phyloP scores from a whole-genome alignment of 2,329 filamentous ascomycete species.

The Colletotrichum sp. region DNA sequence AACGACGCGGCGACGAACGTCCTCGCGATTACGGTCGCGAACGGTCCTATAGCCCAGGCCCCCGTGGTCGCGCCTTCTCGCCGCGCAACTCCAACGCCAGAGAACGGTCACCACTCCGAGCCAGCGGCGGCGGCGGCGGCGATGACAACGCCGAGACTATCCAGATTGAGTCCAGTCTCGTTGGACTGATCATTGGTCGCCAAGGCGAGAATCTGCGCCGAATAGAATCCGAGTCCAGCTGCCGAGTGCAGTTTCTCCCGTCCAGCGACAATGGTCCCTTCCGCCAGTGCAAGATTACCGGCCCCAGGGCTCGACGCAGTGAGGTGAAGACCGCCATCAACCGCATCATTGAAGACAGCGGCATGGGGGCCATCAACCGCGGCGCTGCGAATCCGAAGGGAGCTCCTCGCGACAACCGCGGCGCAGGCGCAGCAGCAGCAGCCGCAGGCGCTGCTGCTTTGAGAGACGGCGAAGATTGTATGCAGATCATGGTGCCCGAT shows the following conservation, averaged over 20 bases:
- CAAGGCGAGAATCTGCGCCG: constrained; percentile 88
- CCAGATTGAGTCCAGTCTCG: constrained; percentile 83
- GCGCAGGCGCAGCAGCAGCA: constrained; percentile 36
- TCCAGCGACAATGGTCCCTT: constrained; percentile 75
- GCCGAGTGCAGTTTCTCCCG: constrained; percentile 87
- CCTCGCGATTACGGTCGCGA: constrained; percentile 67
- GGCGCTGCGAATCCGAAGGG: constrained; percentile 44
- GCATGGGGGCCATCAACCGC: constrained; percentile 54
- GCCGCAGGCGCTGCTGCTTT: constrained; percentile 48
- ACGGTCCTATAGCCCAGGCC: constrained; percentile 73
- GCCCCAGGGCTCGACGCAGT: constrained; percentile 71
- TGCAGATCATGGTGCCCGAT: constrained; percentile 95
- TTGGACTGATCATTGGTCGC: constrained; percentile 89
- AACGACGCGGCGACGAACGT: constrained; percentile 72
- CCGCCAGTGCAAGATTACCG: constrained; percentile 86
- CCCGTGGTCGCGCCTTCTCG: constrained; percentile 64
- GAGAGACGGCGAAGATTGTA: constrained; percentile 81
- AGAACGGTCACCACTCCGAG: constrained; percentile 63
- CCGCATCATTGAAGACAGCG: constrained; percentile 85
- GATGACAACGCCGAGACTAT: constrained; percentile 83
- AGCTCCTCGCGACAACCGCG: constrained; percentile 35
- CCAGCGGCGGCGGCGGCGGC: constrained; percentile 35
- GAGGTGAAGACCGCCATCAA: constrained; percentile 85
- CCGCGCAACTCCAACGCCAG: constrained; percentile 59
- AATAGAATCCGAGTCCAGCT: constrained; percentile 82